Base-by-base conservation (phyloP, 495 filamentous ascomycete species). In the Tirmania nivea region DNA sequence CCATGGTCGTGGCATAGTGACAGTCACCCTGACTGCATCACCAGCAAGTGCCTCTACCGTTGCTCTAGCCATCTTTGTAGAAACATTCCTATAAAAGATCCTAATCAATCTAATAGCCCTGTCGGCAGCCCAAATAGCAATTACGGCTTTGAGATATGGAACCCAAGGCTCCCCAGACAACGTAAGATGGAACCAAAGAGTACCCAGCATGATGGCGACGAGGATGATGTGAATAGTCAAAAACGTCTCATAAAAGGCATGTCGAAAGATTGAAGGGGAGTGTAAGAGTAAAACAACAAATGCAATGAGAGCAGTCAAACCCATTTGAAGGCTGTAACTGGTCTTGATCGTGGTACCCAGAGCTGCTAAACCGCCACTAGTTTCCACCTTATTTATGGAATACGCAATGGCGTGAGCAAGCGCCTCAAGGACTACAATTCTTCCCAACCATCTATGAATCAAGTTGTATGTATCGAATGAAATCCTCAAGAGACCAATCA, bases 391-490 rank as follows among this genome's bases (percentile, higher is more conserved):
- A 4, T 50, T 21, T 12, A 55, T 37, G 31, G 54, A 45, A 75
- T 78, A 99, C 39, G 82, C 80, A 49, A 73, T 49, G 3, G 81
- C 82, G 63, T 96, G 90, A 11, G 78, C 71, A 49, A 94, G 45
- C 6, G 78, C 71, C 65, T 97, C 83, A 12, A 89, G 48, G 17
- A 83, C 78, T 8, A 92, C 77, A 20, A 94, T 79, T 17, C 90
- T 82, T 20, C 89, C 90, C 53, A 96, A 79, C 89, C 90, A 97
- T 37, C 90, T 80, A 66, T 97, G 90, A 34, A 96, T 68, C 31
- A 95, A 71, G 66, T 95, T 96, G 73, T 86, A 95, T 0, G 88
- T 94, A 69, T 97, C 92, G 68, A 94, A 97, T 65, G 84, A 89
- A 67, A 96, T 78, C 31, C 78, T 78, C 58, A 94, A 71, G 12